Percentiles rank a stretch among this genome's conserved stretches.
Conservation (phyloP, 495 filamentous ascomycete genomes). For the Astrothelium subdiscretum region DNA sequence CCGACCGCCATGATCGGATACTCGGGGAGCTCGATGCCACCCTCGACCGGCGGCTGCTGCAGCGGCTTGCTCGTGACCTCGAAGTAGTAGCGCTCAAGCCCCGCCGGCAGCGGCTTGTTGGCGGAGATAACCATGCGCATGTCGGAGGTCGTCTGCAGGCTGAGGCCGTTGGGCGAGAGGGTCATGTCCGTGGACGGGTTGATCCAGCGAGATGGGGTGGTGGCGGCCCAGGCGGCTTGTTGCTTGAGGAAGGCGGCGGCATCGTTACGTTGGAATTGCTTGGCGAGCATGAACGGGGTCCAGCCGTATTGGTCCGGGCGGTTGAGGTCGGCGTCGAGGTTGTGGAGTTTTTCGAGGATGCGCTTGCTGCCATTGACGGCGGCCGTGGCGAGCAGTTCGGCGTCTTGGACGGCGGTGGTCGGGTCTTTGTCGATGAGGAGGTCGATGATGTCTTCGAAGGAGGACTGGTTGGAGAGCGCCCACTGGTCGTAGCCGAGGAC, state of each 20-base stretch:
- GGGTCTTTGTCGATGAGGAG: slow-evolving; percentile 1
- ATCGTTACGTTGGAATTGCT: background rate
- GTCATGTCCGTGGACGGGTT: background rate
- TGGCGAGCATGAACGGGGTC: background rate
- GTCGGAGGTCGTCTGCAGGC: background rate
- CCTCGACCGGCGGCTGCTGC: background rate
- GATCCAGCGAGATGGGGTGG: background rate
- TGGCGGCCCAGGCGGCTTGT: background rate
- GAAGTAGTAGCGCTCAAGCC: background rate
- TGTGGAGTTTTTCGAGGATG: background rate
- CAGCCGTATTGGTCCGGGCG: background rate
- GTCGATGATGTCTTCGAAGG: background rate
- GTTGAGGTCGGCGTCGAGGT: background rate
- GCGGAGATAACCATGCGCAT: background rate
- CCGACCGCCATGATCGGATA: background rate
- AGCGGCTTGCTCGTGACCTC: background rate
- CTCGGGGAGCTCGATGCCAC: background rate
- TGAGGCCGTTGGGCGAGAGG: background rate
- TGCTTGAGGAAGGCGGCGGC: background rate
- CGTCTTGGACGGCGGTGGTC: background rate
- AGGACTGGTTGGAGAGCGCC: background rate
- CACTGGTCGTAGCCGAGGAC: slow-evolving; percentile 1
- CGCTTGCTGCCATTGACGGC: background rate
- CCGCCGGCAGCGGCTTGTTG: background rate
- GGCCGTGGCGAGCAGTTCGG: background rate